phyloP scores from a whole-genome alignment of 2,329 filamentous ascomycete species.

The Mollisiaceae sp. region DNA sequence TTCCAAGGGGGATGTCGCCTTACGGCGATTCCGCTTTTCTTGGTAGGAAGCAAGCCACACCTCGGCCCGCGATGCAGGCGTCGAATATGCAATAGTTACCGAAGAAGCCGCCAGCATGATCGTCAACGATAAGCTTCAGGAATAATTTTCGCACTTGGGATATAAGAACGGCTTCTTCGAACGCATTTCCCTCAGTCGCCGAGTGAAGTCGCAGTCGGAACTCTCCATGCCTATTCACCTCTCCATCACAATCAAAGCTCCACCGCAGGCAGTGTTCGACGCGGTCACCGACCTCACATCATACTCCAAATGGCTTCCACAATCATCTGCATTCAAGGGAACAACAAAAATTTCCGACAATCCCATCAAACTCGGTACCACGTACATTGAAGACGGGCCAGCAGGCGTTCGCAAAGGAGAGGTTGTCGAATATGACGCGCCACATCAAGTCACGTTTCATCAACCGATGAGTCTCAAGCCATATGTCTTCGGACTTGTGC shows the following conservation, averaged over 20 bases:
- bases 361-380: slow-evolving; percentile 3
- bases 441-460: slow-evolving; percentile 4
- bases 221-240: not conserved
- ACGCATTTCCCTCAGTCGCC: not conserved
- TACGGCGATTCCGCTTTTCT: not conserved
- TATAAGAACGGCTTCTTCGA: not conserved
- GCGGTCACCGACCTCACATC: not conserved
- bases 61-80: not conserved
- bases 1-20: not conserved
- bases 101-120: not conserved
- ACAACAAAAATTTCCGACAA: not conserved
- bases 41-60: not conserved
- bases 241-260: not conserved
- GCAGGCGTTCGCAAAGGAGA: slow-evolving; percentile 1
- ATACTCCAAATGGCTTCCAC: not conserved
- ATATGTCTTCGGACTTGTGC: not conserved
- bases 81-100: not conserved
- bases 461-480: slow-evolving; percentile 1
- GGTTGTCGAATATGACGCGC: not conserved
- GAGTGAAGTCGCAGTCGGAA: not conserved
- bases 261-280: not conserved
- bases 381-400: not conserved
- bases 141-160: not conserved
- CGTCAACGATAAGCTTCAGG: not conserved
- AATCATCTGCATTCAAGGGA: not conserved